Conservation (phyloP, 2,329 filamentous ascomycete genomes). For the Botrytis fragariae region DNA sequence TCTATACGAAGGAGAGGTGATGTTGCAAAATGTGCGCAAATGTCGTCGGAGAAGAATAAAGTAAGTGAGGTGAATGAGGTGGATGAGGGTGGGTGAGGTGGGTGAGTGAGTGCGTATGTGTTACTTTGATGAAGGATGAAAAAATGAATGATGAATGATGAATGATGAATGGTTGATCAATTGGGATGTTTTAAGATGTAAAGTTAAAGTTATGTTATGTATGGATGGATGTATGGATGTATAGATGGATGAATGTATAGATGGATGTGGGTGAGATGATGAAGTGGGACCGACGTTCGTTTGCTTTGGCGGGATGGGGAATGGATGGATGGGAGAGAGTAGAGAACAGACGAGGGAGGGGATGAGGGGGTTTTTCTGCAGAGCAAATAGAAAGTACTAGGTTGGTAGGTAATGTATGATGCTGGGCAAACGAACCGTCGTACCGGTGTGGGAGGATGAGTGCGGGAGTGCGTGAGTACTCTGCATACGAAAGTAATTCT, state of each 20-base stretch:
- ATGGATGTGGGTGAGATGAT: background rate
- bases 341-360: constrained; percentile 6
- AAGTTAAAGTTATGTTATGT: background rate
- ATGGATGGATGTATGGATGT: background rate
- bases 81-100: background rate
- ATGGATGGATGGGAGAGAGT: background rate
- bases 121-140: background rate
- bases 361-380: background rate
- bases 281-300: background rate
- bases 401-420: background rate
- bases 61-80: background rate
- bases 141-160: background rate
- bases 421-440: background rate
- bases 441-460: background rate
- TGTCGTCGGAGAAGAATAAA: background rate
- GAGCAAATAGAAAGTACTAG: background rate
- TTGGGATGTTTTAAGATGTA: background rate
- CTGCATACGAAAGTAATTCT: too few relatives aligned
- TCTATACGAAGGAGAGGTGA: background rate
- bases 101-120: background rate
- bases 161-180: background rate
- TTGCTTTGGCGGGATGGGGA: background rate
- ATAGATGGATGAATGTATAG: background rate
- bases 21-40: background rate
- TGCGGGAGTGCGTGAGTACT: too few relatives aligned